Conservation (phyloP, 2,329 filamentous ascomycete genomes). For the Biscogniauxia mediterranea region DNA sequence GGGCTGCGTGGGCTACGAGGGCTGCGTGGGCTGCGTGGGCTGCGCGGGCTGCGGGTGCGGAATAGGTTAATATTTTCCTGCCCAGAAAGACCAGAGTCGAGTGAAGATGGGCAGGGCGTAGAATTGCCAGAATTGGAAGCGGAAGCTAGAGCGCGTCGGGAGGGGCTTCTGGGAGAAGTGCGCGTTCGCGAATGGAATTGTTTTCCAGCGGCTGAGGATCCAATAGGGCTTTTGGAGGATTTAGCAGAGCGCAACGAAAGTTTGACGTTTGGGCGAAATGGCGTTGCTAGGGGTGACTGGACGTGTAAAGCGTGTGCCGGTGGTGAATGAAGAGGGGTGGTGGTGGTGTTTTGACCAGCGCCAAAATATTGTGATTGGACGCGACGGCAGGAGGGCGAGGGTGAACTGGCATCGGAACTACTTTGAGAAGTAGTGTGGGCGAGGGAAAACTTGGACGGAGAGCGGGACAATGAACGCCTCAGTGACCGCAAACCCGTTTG, state of each 20-base stretch:
- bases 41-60: background rate
- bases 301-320: slow-evolving; percentile 29
- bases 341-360: slow-evolving; percentile 35
- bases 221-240: slow-evolving; percentile 47
- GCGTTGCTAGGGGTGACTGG: slow-evolving; percentile 57
- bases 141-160: slow-evolving; percentile 72
- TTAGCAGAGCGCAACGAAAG: slow-evolving; percentile 64
- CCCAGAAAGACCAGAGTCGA: slow-evolving; percentile 40
- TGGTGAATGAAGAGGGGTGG: slow-evolving; percentile 38
- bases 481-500: slow-evolving; percentile 75
- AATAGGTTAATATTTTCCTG: slow-evolving; percentile 42
- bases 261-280: slow-evolving; percentile 65
- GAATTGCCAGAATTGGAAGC: slow-evolving; percentile 71
- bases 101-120: slow-evolving; percentile 43
- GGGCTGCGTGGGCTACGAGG: slow-evolving; percentile 9
- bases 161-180: slow-evolving; percentile 71
- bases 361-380: slow-evolving; percentile 46
- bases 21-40: background rate
- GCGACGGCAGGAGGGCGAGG: slow-evolving; percentile 42
- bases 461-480: slow-evolving; percentile 83
- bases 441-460: slow-evolving; percentile 85
- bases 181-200: slow-evolving; percentile 57
- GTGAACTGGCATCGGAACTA: slow-evolving; percentile 46
- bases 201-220: slow-evolving; percentile 47
- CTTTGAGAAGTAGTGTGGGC: slow-evolving; percentile 46